phyloP scores from a whole-genome alignment of 306 rosid genomes.

The Pueraria montana region DNA sequence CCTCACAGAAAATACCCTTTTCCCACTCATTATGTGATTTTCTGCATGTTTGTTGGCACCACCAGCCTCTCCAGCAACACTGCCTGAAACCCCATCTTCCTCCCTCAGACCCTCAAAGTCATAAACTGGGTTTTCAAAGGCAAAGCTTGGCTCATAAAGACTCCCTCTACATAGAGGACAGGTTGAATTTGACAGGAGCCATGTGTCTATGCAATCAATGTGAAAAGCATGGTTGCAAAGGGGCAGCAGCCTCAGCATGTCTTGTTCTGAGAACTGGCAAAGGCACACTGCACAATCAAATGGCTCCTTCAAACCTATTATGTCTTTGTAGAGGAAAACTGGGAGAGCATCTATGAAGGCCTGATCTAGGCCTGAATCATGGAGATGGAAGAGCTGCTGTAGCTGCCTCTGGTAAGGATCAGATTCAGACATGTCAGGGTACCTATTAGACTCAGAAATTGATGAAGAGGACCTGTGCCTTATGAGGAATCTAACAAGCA shows the following conservation, averaged over 20 bases:
- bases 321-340: conserved; percentile 79
- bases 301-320: conserved; percentile 78
- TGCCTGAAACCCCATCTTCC: conserved; percentile 61
- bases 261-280: conserved; percentile 83
- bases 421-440: conserved; percentile 72
- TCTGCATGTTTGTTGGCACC: conserved; percentile 62
- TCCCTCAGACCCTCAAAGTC: conserved; percentile 66
- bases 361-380: conserved; percentile 94
- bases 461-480: conserved; percentile 69
- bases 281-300: conserved; percentile 95
- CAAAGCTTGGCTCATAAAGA: conserved; percentile 66
- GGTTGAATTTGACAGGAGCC: conserved; percentile 90
- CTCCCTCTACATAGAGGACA: conserved; percentile 96
- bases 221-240: conserved; percentile 95
- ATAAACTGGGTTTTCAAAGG: conserved; percentile 70
- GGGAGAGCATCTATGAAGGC: conserved; percentile 92
- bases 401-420: conserved; percentile 81
- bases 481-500: conserved; percentile 75
- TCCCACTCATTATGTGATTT: conserved; percentile 66
- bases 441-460: conserved; percentile 67
- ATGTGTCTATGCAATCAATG: conserved; percentile 86
- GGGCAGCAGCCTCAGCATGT: conserved; percentile 85
- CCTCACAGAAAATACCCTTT: conserved; percentile 82
- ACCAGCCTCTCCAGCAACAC: conserved; percentile 52
- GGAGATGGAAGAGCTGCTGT: conserved; percentile 94